Conservation (phyloP, 768 basidiomycete genomes). For the Lentinula boryana region DNA sequence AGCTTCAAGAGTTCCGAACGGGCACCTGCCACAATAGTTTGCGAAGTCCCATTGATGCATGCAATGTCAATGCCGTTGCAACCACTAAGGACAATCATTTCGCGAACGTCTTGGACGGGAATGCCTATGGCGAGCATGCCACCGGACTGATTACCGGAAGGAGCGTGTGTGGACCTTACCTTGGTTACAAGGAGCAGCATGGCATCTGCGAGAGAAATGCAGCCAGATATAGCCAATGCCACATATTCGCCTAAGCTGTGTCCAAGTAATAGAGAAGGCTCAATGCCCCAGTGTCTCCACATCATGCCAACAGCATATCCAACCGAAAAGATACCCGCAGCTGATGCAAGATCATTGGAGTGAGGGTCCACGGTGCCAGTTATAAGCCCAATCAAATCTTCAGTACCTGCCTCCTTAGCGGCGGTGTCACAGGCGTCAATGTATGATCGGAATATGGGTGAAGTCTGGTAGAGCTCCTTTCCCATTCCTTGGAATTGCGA, state of each 20-base stretch:
- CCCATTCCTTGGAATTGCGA: constrained; percentile 6
- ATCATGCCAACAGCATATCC: constrained; percentile 6
- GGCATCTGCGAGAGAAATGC: not conserved
- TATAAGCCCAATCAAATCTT: not conserved
- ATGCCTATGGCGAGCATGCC: not conserved
- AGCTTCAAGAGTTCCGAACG: constrained; percentile 1
- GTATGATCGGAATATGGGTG: not conserved
- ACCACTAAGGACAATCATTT: not conserved
- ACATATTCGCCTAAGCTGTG: constrained; percentile 7
- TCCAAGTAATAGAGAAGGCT: not conserved
- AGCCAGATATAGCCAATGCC: constrained; percentile 1
- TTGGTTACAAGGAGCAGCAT: constrained; percentile 4
- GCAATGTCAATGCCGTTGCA: not conserved
- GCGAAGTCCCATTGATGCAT: constrained; percentile 6
- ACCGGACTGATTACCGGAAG: not conserved
- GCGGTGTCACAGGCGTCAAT: constrained; percentile 1
- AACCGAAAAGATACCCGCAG: not conserved
- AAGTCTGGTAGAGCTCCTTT: not conserved
- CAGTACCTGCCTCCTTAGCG: not conserved
- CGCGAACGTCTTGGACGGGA: not conserved
- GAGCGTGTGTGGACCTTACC: not conserved
- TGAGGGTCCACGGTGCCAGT: not conserved
- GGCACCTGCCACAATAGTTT: not conserved
- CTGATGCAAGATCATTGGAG: not conserved
- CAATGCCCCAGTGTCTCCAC: constrained; percentile 3